These are phyloP conservation scores for Pulveroboletus sp. DNA, from an alignment of 768 basidiomycete genomes.

Conservation along the genomic window DNA sequence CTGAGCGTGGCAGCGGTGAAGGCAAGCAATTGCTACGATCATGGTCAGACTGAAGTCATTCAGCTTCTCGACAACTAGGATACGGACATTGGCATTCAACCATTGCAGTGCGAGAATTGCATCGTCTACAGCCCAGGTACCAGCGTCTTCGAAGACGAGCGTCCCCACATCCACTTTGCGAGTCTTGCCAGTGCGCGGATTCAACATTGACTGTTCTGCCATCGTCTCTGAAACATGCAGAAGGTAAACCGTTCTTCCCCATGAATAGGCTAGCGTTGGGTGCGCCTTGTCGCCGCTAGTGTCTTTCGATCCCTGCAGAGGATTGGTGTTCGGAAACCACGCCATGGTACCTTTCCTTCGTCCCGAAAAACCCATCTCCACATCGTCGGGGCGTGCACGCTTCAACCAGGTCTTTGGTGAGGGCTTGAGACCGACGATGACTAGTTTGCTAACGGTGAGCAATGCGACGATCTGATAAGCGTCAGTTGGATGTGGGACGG, in stretches of 20 bases:
- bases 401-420: conserved; percentile 91
- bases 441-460: conserved; percentile 85
- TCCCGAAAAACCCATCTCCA: conserved; percentile 38
- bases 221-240: conserved; percentile 63
- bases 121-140: conserved; percentile 56
- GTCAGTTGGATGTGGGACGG: conserved; percentile 71
- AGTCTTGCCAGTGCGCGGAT: conserved; percentile 56
- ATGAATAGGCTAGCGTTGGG: conserved; percentile 80
- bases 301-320: conserved; percentile 23
- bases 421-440: conserved; percentile 91
- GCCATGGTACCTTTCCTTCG: conserved; percentile 63
- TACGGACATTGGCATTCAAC: conserved; percentile 83
- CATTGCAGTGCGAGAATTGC: conserved; percentile 76
- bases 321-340: conserved; percentile 72
- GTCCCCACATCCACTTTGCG: conserved; percentile 59
- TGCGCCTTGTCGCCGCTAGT: conserved; percentile 27
- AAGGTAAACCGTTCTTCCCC: conserved; percentile 68
- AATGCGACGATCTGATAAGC: conserved; percentile 76
- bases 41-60: conserved; percentile 1
- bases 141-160: conserved; percentile 58
- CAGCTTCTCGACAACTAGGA: conserved; percentile 18
- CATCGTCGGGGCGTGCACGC: conserved; percentile 51
- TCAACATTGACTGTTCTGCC: conserved; percentile 45
- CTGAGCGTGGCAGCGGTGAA: conserved; percentile 56
- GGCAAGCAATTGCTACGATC: conserved; percentile 60